A percentile compares a stretch with the other conserved stretches of the same genome.
Conservation (phyloP, 129 eudicot genomes). For the Centrapalus pauciflorus region DNA sequence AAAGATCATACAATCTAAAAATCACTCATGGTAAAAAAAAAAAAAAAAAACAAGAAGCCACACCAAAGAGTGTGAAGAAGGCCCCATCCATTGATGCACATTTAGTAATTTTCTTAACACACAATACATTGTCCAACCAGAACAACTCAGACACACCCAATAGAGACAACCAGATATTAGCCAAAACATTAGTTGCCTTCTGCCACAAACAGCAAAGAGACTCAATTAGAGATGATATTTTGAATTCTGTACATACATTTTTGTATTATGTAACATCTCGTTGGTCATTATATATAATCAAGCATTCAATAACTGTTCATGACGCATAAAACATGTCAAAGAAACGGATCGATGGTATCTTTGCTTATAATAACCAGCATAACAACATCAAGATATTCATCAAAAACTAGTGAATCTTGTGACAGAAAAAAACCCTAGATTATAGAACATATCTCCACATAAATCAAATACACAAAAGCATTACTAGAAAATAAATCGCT, state of each 20-base stretch:
- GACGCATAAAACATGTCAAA: neutral
- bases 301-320: neutral
- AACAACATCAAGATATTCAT: neutral
- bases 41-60: neutral
- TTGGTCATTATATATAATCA: neutral
- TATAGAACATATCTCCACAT: neutral
- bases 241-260: neutral
- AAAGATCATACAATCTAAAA: neutral
- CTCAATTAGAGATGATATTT: neutral
- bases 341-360: neutral
- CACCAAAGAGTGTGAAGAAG: too few relatives aligned
- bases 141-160: too few relatives aligned
- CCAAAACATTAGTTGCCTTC: neutral
- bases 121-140: too few relatives aligned
- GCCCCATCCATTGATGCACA: neutral
- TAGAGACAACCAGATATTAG: too few relatives aligned
- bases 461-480: neutral
- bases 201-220: neutral
- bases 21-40: neutral
- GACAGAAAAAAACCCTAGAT: neutral
- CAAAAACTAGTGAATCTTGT: neutral
- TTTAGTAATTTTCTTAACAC: too few relatives aligned
- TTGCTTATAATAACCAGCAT: neutral
- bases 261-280: neutral
- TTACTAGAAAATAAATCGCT: neutral